phyloP scores from a whole-genome alignment of 163 green algal genomes.

The Trebouxia gelatinosa region DNA sequence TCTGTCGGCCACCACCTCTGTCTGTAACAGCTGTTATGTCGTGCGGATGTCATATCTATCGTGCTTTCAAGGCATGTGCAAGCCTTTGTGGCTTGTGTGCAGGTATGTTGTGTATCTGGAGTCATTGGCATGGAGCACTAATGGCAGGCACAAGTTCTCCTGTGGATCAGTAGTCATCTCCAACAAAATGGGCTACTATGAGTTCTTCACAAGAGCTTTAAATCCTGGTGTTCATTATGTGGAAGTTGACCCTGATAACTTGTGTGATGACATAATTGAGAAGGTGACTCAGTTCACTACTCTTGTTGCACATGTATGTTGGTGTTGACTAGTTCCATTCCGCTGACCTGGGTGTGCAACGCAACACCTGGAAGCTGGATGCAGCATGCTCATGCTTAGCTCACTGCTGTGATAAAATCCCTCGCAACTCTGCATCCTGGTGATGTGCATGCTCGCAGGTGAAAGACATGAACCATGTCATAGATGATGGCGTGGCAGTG shows the following conservation, averaged over 20 bases:
- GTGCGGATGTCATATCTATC: not conserved
- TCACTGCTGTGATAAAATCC: too few relatives aligned
- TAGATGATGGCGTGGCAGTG: slow-evolving; percentile 22
- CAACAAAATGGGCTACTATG: slow-evolving; percentile 41
- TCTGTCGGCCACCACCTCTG: too few relatives aligned
- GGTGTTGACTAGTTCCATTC: not conserved
- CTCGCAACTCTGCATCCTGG: too few relatives aligned
- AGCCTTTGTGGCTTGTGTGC: slow-evolving; percentile 35
- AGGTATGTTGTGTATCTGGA: slow-evolving; percentile 57
- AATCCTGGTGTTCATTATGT: slow-evolving; percentile 46
- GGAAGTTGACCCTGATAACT: slow-evolving; percentile 33
- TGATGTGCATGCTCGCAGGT: slow-evolving; percentile 31
- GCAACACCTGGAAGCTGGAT: too few relatives aligned
- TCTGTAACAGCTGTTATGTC: too few relatives aligned
- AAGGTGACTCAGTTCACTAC: slow-evolving; percentile 11
- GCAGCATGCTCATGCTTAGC: too few relatives aligned
- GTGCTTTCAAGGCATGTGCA: not conserved
- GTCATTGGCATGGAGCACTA: slow-evolving; percentile 46
- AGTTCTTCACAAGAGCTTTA: slow-evolving; percentile 48
- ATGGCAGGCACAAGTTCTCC: slow-evolving; percentile 54
- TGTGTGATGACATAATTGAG: slow-evolving; percentile 32
- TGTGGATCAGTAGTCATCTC: slow-evolving; percentile 38
- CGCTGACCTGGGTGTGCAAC: not conserved
- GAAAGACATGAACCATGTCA: slow-evolving; percentile 38
- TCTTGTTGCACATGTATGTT: not conserved